phyloP scores from a whole-genome alignment of 345 rosid genomes.

The Populus ilicifolia region DNA sequence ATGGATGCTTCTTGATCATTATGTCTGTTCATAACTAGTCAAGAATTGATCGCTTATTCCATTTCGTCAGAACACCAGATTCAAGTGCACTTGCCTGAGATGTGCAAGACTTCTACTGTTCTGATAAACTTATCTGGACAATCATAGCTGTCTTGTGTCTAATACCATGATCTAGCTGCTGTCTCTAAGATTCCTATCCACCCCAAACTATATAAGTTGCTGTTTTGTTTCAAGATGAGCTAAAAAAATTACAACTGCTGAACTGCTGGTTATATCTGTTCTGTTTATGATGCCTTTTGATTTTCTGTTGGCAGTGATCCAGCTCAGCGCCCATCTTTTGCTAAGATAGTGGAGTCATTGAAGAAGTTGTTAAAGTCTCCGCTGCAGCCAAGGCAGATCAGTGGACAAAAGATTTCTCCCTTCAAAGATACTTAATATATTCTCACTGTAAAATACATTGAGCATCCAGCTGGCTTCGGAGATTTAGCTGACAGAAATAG shows the following conservation, averaged over 20 bases:
- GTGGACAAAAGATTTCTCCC: slow-evolving; percentile 12
- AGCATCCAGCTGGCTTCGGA: background rate
- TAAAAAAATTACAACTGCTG: no score
- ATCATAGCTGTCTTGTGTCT: background rate
- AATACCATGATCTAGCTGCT: background rate
- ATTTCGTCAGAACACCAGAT: no score
- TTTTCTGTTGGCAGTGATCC: slow-evolving; percentile 50
- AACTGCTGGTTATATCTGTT: background rate
- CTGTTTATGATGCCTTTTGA: background rate
- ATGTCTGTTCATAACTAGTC: no score
- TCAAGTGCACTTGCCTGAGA: background rate
- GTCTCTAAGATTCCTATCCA: background rate
- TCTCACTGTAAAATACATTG: background rate
- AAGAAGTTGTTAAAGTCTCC: slow-evolving; percentile 88
- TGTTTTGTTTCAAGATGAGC: background rate
- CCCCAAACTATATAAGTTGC: background rate
- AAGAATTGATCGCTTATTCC: no score
- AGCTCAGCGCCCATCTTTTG: slow-evolving; percentile 67
- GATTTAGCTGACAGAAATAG: background rate
- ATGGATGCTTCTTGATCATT: no score
- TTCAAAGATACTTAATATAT: background rate
- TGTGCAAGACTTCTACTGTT: background rate
- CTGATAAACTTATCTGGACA: background rate
- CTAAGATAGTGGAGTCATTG: slow-evolving; percentile 55
- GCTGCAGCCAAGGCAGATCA: slow-evolving; percentile 57